Evolutionary conservation across 2,329 filamentous ascomycete genomes (phyloP).

Genomic region (Chaetomium sp.): DNA sequence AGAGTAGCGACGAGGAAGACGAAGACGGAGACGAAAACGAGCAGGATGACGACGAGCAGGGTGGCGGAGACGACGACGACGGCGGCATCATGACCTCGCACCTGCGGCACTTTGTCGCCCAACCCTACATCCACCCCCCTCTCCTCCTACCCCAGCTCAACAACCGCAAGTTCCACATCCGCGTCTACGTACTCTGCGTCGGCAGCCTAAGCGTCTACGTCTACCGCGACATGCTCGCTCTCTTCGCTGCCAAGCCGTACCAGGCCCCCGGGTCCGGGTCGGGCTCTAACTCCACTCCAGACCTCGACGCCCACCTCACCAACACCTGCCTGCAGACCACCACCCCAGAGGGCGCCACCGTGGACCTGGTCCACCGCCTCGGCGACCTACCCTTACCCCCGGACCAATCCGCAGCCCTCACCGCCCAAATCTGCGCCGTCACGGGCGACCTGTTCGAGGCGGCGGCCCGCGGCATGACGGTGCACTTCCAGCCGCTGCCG

Average conservation of each 20-base stretch:
- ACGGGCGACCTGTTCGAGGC: constrained; percentile 84
- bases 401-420: constrained; percentile 16
- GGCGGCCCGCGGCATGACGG: constrained; percentile 77
- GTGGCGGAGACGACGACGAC: constrained; percentile 38
- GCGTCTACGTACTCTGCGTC: constrained; percentile 83
- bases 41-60: constrained; percentile 37
- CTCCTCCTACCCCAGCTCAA: constrained; percentile 68
- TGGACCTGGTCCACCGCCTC: constrained; percentile 69
- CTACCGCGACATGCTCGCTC: constrained; percentile 86
- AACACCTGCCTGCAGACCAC: constrained; percentile 88
- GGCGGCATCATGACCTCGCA: constrained; percentile 79
- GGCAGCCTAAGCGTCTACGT: constrained; percentile 82
- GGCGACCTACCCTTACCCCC: constrained; percentile 60
- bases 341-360: constrained; percentile 31
- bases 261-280: constrained; percentile 51
- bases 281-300: constrained; percentile 39
- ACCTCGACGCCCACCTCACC: constrained; percentile 79
- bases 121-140: constrained; percentile 90
- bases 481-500: constrained; percentile 87
- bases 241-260: constrained; percentile 82
- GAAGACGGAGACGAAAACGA: constrained; percentile 51
- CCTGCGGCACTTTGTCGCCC: constrained; percentile 91
- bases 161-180: constrained; percentile 88
- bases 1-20: constrained; percentile 64
- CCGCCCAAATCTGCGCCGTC: constrained; percentile 68